Evolutionary conservation across 352 stramenopile species (phyloP).

Genomic region (Hyaloperonospora brassicae): DNA sequence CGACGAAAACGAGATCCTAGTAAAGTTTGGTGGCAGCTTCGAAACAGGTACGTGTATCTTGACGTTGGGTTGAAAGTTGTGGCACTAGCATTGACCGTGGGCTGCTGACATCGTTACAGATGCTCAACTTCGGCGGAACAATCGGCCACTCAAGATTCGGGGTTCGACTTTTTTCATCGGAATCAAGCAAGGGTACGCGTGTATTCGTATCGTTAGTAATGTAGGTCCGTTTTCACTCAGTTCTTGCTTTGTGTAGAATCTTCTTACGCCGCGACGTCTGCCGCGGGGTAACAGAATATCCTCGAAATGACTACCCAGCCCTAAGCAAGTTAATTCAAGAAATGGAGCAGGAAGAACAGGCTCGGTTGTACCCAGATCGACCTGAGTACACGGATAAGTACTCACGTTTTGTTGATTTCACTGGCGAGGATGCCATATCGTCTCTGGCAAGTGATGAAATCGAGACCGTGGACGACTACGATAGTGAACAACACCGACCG

Average conservation of each 20-base stretch:
- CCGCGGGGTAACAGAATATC: conserved; percentile 77
- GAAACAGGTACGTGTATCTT: conserved; percentile 43
- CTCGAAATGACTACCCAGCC: conserved; percentile 53
- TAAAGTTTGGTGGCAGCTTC: conserved; percentile 76
- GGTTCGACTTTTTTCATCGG: conserved; percentile 61
- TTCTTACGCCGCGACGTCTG: conserved; percentile 65
- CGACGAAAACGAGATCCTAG: conserved; percentile 37
- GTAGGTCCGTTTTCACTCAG: neutral
- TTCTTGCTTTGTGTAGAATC: conserved; percentile 26
- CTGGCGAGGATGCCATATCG: conserved; percentile 4
- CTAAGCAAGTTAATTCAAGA: conserved; percentile 68
- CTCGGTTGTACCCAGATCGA: conserved; percentile 52
- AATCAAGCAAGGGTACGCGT: conserved; percentile 73
- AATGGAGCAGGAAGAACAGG: conserved; percentile 45
- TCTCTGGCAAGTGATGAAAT: conserved; percentile 3
- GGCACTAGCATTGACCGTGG: conserved; percentile 3
- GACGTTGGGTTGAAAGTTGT: neutral
- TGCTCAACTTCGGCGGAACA: conserved; percentile 55
- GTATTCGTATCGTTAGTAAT: conserved; percentile 1
- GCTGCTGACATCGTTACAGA: conserved; percentile 28
- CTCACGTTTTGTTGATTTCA: conserved; percentile 62
- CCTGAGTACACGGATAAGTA: conserved; percentile 59
- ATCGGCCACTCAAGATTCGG: conserved; percentile 48
- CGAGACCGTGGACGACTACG: neutral
- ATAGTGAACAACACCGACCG: conserved; percentile 5